Evolutionary conservation across 2,329 filamentous ascomycete species (phyloP).

Genomic region (Pseudocercospora vitis): DNA sequence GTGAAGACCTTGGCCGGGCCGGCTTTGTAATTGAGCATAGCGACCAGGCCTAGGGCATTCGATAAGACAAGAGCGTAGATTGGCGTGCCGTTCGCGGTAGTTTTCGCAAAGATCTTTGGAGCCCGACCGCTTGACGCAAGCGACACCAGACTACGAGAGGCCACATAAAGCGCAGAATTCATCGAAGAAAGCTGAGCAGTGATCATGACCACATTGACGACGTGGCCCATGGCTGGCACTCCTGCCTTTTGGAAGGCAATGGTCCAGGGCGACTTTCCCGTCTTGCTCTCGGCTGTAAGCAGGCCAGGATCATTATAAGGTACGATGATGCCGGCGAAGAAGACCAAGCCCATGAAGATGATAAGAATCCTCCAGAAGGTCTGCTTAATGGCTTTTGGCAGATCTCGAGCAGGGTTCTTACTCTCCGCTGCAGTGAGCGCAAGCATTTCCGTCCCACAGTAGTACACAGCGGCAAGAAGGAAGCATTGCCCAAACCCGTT

Average conservation of each 20-base stretch:
- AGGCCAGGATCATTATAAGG: slow-evolving; percentile 14
- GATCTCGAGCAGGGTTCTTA: slow-evolving; percentile 13
- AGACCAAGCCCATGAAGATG: slow-evolving; percentile 21
- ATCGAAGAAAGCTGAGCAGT: slow-evolving; percentile 12
- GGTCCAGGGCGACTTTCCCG: slow-evolving; percentile 17
- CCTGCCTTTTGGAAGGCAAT: slow-evolving; percentile 17
- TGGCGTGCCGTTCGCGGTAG: slow-evolving; percentile 14
- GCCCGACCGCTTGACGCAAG: slow-evolving; percentile 14
- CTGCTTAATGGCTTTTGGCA: slow-evolving; percentile 19
- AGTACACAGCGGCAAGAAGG: slow-evolving; percentile 19
- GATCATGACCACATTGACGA: slow-evolving; percentile 16
- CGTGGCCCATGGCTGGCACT: slow-evolving; percentile 19
- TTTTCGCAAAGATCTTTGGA: slow-evolving; percentile 17
- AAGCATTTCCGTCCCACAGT: slow-evolving; percentile 18
- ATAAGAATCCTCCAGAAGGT: slow-evolving; percentile 14
- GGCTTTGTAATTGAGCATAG: slow-evolving; percentile 17
- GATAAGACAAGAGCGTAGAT: slow-evolving; percentile 13
- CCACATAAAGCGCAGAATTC: slow-evolving; percentile 16
- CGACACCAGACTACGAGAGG: slow-evolving; percentile 15
- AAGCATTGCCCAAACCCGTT: slow-evolving; percentile 21
- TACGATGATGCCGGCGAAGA: slow-evolving; percentile 21
- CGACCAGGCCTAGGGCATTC: slow-evolving; percentile 14
- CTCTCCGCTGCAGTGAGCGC: slow-evolving; percentile 18
- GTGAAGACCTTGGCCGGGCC: slow-evolving; percentile 13
- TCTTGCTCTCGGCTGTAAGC: slow-evolving; percentile 16